Evolutionary conservation across 768 basidiomycete species (phyloP).

Genomic region (Rhodocollybia butyracea): DNA sequence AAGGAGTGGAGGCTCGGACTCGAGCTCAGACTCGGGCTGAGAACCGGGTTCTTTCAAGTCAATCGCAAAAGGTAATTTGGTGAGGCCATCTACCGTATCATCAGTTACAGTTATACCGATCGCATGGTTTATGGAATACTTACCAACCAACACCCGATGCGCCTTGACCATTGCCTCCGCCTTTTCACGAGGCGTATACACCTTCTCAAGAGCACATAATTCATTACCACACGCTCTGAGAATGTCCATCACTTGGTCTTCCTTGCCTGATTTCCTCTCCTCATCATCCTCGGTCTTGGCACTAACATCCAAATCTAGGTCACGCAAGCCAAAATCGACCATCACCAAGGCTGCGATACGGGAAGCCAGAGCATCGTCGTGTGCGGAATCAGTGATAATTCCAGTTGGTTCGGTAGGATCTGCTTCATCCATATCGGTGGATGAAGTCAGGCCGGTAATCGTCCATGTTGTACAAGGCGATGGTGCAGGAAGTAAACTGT

Average conservation of each 20-base stretch:
- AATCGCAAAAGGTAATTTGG: conserved; percentile 65
- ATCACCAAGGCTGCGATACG: conserved; percentile 90
- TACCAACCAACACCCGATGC: conserved; percentile 86
- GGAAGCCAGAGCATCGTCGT: conserved; percentile 87
- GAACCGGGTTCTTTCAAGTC: conserved; percentile 45
- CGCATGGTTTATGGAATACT: too few relatives aligned
- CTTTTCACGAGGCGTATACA: conserved; percentile 70
- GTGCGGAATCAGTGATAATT: conserved; percentile 61
- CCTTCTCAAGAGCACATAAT: conserved; percentile 43
- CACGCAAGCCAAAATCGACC: conserved; percentile 83
- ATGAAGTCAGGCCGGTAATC: not conserved
- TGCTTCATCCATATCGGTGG: not conserved
- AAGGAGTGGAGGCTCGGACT: not conserved
- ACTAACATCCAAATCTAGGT: conserved; percentile 84
- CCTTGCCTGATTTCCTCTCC: conserved; percentile 9
- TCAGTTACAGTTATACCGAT: too few relatives aligned
- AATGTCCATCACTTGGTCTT: conserved; percentile 55
- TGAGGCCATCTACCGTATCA: conserved; percentile 70
- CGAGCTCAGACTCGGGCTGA: not conserved
- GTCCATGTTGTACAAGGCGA: conserved; percentile 15
- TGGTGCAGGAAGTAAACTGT: conserved; percentile 42
- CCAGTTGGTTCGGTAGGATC: not conserved
- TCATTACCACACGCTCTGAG: conserved; percentile 76
- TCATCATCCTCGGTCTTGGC: conserved; percentile 9
- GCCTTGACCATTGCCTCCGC: conserved; percentile 75